Evolutionary conservation across 768 basidiomycete genomes (phyloP).

Genomic region (Suillus subluteus): DNA sequence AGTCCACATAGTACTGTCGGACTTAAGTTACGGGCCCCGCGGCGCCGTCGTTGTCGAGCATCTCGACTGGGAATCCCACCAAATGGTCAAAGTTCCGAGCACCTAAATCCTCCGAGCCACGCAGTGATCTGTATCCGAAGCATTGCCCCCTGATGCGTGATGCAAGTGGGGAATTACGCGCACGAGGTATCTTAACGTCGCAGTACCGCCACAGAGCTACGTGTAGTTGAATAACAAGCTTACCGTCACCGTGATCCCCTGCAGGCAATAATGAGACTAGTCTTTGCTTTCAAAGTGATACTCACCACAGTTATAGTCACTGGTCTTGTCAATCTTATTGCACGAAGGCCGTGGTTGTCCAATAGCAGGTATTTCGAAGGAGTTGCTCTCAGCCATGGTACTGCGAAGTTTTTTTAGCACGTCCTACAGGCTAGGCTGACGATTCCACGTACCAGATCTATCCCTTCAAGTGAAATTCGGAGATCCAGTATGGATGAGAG

Average conservation of each 20-base stretch:
- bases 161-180: too few species aligned
- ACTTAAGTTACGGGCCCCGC: conserved; percentile 82
- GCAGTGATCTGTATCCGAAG: too few species aligned
- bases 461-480: conserved; percentile 13
- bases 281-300: neutral
- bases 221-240: neutral
- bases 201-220: neutral
- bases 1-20: conserved; percentile 84
- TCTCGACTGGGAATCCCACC: conserved; percentile 89
- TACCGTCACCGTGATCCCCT: neutral
- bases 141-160: too few species aligned
- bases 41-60: conserved; percentile 74
- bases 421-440: neutral
- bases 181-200: neutral
- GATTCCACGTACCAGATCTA: conserved; percentile 4
- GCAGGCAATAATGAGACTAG: neutral
- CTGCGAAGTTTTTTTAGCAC: neutral
- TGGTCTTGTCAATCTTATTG: neutral
- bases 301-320: neutral
- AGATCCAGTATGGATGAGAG: conserved; percentile 25
- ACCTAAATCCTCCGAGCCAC: neutral
- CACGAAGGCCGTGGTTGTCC: neutral
- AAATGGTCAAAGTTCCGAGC: conserved; percentile 70
- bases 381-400: neutral
- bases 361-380: neutral